Evolutionary conservation across 208 protist species (phyloP), one percentile per base, ranked within the genome.

Genomic region (Acanthamoeba lugdunensis): DNA sequence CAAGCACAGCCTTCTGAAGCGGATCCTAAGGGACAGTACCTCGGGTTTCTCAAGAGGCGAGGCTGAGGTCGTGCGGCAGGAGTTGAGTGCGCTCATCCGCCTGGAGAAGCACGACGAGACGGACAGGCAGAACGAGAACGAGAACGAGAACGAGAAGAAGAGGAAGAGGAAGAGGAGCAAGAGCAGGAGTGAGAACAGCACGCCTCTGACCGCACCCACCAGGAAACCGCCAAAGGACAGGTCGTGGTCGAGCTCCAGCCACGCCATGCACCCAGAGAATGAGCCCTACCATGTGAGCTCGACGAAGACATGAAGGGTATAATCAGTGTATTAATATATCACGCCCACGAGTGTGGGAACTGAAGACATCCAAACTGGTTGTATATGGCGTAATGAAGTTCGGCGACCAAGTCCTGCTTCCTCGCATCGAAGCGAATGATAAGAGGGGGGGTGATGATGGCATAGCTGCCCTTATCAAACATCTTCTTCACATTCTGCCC

Each of bases 1-100:
- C n/a, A 90, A 90, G 61, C 82, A 90, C 54, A 90, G 82, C 52
- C 33, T 71, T 2, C 9, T 90, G n/a, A 90, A 90, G 82, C 14
- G 82, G 2, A 90, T 90, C n/a, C 33, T 90, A 4, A n/a, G 1
- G 9, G 16, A 69, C 82, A 30, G 82, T 33, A 90, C 82, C 45
- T 90, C 82, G 2, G 33, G 82, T 6, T 90, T 90, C 82, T 90
- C 82, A 41, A 18, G 45, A 7, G 37, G 82, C 4, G 14, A 16
- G 28, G 52, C 54, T 14, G 54, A 90, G 45, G 23, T 71, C 7
- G 82, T 41, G 11, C 25, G 52, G 5, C 82, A 90, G 69, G 56
- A 90, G 54, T 52, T 90, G 14, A 11, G 56, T 37, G 52, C 52
- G 2, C 82, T 90, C 4, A 30, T 90, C 61, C 82, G 79, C n/a